phyloP scores from a whole-genome alignment of 345 rosid species.

The Adansonia digitata region DNA sequence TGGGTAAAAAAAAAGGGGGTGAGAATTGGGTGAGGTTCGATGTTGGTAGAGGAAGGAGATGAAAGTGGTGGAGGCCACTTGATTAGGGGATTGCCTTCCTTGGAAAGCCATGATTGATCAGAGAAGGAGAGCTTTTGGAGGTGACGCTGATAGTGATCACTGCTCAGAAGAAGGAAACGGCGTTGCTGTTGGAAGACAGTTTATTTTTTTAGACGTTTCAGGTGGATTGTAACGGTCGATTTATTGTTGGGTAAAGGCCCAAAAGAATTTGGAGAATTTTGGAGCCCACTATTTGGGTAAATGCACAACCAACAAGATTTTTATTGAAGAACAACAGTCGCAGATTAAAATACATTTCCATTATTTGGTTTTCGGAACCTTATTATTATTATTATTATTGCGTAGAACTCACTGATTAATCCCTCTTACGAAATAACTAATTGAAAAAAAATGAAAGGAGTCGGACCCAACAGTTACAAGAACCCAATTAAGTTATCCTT shows the following conservation, averaged over 20 bases:
- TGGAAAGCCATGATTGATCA: conserved; percentile 30
- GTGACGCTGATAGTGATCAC: no score
- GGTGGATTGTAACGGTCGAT: not conserved
- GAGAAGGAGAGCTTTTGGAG: conserved; percentile 17
- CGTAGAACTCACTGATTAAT: no score
- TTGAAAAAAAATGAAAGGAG: no score
- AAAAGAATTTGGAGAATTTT: not conserved
- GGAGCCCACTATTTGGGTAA: not conserved
- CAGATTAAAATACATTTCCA: no score
- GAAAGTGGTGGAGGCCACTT: conserved; percentile 29
- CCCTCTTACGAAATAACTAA: no score
- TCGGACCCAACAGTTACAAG: conserved; percentile 2
- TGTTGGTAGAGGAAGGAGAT: conserved; percentile 22
- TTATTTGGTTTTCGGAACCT: no score
- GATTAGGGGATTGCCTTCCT: conserved; percentile 31
- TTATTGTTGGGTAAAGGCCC: not conserved
- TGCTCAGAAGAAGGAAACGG: not conserved
- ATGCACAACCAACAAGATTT: conserved; percentile 13
- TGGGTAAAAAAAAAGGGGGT: conserved; percentile 27
- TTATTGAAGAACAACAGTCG: conserved; percentile 11
- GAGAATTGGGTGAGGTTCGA: conserved; percentile 16
- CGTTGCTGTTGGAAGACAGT: not conserved
- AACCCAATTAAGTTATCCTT: not conserved
- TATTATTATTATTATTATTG: no score
- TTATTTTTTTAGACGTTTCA: conserved; percentile 1